Conservation (phyloP, 148 eudicot species). For the Cornus florida region DNA sequence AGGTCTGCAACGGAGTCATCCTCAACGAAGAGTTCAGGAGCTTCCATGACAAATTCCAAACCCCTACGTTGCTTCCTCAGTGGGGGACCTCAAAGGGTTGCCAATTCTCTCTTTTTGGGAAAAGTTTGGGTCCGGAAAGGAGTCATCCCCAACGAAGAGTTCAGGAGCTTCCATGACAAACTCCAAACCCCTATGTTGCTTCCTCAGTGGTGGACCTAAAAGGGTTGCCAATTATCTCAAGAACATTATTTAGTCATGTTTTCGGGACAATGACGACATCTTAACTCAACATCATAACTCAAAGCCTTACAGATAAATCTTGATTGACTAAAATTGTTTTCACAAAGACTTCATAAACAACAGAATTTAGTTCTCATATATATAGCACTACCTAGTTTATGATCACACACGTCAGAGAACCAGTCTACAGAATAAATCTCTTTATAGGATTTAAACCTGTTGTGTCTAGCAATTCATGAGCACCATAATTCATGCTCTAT, state of each 20-base stretch:
- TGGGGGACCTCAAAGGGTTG: too few species aligned
- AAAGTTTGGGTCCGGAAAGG: too few species aligned
- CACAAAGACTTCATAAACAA: constrained; percentile 1
- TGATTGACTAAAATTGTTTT: neutral
- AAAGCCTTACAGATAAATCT: neutral
- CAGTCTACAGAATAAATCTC: neutral
- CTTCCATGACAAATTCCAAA: too few species aligned
- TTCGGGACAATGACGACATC: neutral
- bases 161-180: too few species aligned
- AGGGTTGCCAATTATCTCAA: too few species aligned
- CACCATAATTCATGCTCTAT: neutral
- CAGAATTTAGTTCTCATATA: neutral
- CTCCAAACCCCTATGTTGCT: too few species aligned
- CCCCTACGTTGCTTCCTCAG: too few species aligned
- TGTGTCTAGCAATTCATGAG: neutral
- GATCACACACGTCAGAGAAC: neutral
- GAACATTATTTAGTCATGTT: neutral
- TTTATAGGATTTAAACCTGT: neutral
- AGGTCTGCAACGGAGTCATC: too few species aligned
- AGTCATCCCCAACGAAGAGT: too few species aligned
- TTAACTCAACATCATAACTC: neutral
- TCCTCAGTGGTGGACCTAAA: too few species aligned
- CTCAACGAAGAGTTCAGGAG: too few species aligned
- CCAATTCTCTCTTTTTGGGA: too few species aligned
- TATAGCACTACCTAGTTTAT: neutral